Percentiles rank a stretch among this genome's conserved stretches.
Conservation (phyloP, 2,329 filamentous ascomycete species). For the Ilyonectria destructans region DNA sequence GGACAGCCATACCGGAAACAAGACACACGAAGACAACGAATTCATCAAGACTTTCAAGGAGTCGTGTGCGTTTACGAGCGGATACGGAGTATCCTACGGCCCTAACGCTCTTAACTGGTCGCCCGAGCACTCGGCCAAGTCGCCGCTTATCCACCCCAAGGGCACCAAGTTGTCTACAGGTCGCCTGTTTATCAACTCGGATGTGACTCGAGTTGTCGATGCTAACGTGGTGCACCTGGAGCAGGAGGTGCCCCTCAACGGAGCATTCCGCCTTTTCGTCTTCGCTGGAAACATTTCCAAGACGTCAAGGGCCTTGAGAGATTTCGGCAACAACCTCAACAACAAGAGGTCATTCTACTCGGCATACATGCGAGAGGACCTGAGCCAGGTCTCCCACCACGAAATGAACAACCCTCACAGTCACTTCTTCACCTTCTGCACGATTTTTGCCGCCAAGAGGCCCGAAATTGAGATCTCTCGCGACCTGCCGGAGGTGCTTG, state of each 20-base stretch:
- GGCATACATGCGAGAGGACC: constrained; percentile 75
- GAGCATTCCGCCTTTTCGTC: constrained; percentile 88
- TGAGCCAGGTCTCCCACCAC: constrained; percentile 78
- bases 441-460: constrained; percentile 80
- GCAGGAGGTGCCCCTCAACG: constrained; percentile 91
- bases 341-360: constrained; percentile 82
- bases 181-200: constrained; percentile 82
- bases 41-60: constrained; percentile 95
- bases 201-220: constrained; percentile 89
- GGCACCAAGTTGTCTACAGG: constrained; percentile 80
- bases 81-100: constrained; percentile 90
- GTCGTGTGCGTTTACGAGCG: constrained; percentile 91
- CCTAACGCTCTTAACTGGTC: constrained; percentile 91
- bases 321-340: constrained; percentile 78
- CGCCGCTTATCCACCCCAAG: constrained; percentile 77
- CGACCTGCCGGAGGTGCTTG: constrained; percentile 80
- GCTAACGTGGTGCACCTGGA: constrained; percentile 93
- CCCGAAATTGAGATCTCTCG: constrained; percentile 80
- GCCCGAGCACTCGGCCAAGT: constrained; percentile 78
- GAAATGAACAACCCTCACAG: constrained; percentile 90
- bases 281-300: constrained; percentile 81
- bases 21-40: constrained; percentile 74
- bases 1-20: constrained; percentile 46
- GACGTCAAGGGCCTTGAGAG: constrained; percentile 75
- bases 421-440: constrained; percentile 84